phyloP scores from a whole-genome alignment of 768 basidiomycete species.

The Tylopilus balloui region DNA sequence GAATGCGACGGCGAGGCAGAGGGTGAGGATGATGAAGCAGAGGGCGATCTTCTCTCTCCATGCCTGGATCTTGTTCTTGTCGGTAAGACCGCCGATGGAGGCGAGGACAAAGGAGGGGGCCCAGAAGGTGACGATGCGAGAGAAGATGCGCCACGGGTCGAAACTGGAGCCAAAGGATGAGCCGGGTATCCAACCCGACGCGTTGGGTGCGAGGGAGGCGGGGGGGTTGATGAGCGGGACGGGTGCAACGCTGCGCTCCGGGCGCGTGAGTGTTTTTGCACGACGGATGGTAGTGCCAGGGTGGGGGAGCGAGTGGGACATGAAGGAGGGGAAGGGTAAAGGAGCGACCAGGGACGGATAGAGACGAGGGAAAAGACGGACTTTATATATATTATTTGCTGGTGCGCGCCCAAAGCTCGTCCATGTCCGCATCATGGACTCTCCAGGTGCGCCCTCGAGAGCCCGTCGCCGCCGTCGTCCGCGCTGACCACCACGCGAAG shows the following conservation, averaged over 20 bases:
- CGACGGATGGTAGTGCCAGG: conserved; percentile 64
- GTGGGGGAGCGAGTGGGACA: conserved; percentile 24
- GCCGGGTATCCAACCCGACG: conserved; percentile 35
- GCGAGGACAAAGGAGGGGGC: conserved; percentile 75
- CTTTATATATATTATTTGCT: no score
- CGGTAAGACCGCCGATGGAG: conserved; percentile 75
- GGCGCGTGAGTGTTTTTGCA: conserved; percentile 94
- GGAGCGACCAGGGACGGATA: no score
- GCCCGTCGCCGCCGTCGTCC: neutral
- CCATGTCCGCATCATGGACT: no score
- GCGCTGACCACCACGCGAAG: conserved; percentile 24
- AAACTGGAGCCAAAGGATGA: conserved; percentile 30
- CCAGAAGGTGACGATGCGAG: conserved; percentile 83
- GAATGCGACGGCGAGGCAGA: conserved; percentile 84
- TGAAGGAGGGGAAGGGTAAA: conserved; percentile 4
- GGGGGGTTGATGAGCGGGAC: conserved; percentile 91
- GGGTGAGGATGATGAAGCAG: conserved; percentile 76
- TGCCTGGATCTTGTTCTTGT: conserved; percentile 74
- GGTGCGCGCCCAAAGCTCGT: no score
- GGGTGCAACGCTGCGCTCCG: conserved; percentile 91
- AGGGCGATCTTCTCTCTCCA: conserved; percentile 98
- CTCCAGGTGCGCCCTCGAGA: no score
- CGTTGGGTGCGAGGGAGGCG: conserved; percentile 36
- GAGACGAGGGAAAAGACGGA: neutral
- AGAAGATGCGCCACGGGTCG: conserved; percentile 78